These are phyloP conservation scores for Narthecium ossifragum DNA, from an alignment of 106 monocot genomes.

Conservation along the genomic window DNA sequence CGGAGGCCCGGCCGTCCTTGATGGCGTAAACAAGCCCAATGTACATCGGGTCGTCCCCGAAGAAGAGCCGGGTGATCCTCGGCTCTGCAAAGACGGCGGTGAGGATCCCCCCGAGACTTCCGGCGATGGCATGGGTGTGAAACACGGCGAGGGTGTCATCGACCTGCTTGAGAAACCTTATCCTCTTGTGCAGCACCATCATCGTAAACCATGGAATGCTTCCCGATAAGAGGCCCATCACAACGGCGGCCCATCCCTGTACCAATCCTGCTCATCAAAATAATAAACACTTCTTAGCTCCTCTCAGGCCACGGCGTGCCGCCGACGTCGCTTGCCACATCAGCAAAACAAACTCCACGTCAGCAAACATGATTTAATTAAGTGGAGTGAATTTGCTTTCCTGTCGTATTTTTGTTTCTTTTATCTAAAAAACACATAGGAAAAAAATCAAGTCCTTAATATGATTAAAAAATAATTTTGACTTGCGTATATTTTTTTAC, in stretches of 20 bases:
- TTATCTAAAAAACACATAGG: no score
- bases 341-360: neutral
- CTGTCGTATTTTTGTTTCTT: no score
- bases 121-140: slow-evolving; percentile 37
- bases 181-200: slow-evolving; percentile 19
- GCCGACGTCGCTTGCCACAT: no score
- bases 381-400: no score
- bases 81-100: slow-evolving; percentile 33
- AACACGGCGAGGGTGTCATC: slow-evolving; percentile 38
- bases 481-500: no score
- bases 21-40: slow-evolving; percentile 25
- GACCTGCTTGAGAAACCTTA: slow-evolving; percentile 9
- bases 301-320: no score
- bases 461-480: no score
- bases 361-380: no score
- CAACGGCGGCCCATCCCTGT: slow-evolving; percentile 22
- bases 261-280: slow-evolving; percentile 8
- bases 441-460: no score
- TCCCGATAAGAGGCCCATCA: slow-evolving; percentile 16
- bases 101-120: slow-evolving; percentile 25
- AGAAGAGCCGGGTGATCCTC: slow-evolving; percentile 22
- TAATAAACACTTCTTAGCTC: no score
- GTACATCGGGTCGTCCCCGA: slow-evolving; percentile 24
- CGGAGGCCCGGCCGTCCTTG: slow-evolving; percentile 11
- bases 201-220: slow-evolving; percentile 21